Conservation (phyloP, 345 rosid genomes). For the Eutrema japonicum region DNA sequence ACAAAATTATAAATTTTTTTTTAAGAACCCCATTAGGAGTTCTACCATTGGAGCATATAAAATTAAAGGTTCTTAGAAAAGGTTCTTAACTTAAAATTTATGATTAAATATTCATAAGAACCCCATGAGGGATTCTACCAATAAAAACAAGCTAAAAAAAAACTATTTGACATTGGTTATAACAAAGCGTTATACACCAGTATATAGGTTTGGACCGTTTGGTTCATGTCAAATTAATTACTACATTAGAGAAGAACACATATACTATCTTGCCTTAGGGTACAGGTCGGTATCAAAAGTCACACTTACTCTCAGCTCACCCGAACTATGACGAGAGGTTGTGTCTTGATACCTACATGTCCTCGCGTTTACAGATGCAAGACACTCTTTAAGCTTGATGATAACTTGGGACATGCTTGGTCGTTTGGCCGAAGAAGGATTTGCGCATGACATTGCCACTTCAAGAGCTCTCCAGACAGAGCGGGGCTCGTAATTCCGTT, state of each 20-base stretch:
- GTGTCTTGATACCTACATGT: slow-evolving; percentile 4
- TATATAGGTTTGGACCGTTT: background rate
- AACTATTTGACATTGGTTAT: too few species aligned
- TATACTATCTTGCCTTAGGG: slow-evolving; percentile 30
- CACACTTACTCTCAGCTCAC: slow-evolving; percentile 22
- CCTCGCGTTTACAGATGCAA: slow-evolving; percentile 16
- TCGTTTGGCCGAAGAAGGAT: slow-evolving; percentile 33
- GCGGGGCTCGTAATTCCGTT: slow-evolving; percentile 34
- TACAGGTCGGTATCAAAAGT: slow-evolving; percentile 19
- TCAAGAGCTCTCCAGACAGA: slow-evolving; percentile 52
- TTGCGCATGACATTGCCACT: slow-evolving; percentile 53
- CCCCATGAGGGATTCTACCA: too few species aligned
- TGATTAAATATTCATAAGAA: too few species aligned
- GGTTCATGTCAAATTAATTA: background rate
- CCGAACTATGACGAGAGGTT: slow-evolving; percentile 8
- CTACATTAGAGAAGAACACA: background rate
- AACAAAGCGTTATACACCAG: background rate
- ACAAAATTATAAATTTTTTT: too few species aligned
- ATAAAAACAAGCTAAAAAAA: too few species aligned
- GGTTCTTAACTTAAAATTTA: too few species aligned
- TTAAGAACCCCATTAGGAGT: too few species aligned
- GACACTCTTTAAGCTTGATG: slow-evolving; percentile 44
- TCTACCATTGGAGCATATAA: too few species aligned
- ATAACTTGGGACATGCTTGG: slow-evolving; percentile 50
- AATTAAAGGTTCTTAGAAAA: too few species aligned